phyloP scores from a whole-genome alignment of 2,329 filamentous ascomycete species.

The Penicillium sp. region DNA sequence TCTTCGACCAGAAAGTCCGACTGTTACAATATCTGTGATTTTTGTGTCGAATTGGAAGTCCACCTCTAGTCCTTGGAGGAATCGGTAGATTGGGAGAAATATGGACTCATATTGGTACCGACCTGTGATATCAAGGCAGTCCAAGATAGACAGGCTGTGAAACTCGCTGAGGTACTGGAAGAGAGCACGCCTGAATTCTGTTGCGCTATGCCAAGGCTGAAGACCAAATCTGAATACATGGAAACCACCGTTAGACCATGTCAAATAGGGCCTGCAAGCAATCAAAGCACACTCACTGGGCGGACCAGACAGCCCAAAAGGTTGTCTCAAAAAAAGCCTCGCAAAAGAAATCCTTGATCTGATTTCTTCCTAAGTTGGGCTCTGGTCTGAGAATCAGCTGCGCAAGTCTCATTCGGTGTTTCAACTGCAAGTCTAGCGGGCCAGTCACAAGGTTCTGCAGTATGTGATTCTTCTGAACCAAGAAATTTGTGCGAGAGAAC shows the following conservation, averaged over 20 bases:
- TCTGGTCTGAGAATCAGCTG: conserved; percentile 17
- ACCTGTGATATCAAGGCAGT: conserved; percentile 24
- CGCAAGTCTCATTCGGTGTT: conserved; percentile 13
- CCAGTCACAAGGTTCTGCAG: conserved; percentile 9
- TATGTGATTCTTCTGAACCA: conserved; percentile 14
- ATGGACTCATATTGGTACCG: conserved; percentile 25
- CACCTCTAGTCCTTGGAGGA: conserved; percentile 18
- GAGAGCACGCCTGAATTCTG: conserved; percentile 27
- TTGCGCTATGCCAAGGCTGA: conserved; percentile 28
- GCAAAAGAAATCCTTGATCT: conserved; percentile 22
- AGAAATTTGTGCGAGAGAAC: conserved; percentile 12
- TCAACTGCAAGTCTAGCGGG: conserved; percentile 16
- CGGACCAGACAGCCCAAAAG: conserved; percentile 29
- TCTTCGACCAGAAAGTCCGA: too few species aligned
- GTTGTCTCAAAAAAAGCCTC: conserved; percentile 21
- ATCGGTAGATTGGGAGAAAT: conserved; percentile 18
- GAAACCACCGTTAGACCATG: neutral
- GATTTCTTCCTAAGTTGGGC: conserved; percentile 11
- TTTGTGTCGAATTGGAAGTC: conserved; percentile 7
- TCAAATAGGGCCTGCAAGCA: neutral
- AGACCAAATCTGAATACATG: conserved; percentile 22
- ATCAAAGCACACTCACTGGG: conserved; percentile 18
- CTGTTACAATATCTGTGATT: too few species aligned
- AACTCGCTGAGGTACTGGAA: conserved; percentile 19
- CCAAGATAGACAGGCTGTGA: conserved; percentile 18